Evolutionary conservation across 2,329 filamentous ascomycete genomes (phyloP), one percentile per base, ranked within the genome.

Genomic region (Epichloe scottii): DNA sequence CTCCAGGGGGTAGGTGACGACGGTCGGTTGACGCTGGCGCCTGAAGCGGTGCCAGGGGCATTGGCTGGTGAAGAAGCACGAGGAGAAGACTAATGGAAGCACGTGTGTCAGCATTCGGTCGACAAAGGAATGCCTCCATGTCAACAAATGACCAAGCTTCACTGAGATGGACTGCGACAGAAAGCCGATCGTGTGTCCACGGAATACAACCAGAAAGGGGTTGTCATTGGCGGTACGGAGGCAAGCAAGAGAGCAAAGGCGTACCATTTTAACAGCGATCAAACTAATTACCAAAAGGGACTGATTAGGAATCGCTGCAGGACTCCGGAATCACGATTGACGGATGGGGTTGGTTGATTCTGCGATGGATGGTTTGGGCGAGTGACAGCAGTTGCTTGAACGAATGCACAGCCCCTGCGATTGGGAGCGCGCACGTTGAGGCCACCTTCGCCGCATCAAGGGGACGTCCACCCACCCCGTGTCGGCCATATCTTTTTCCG

Each of bases 1-100:
- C 93, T 58, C 93, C 93, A 26, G 93, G 93, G 56, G 89, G 88
- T 84, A 55, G 91, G 90, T 47, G 91, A 95, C 33, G 87, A 85
- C 51, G 88, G 84, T 58, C 91, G 88, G 64, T 79, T 82, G 64
- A 83, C 79, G 65, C 79, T 82, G 54, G 82, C 77, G 70, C 86
- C 87, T 53, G 79, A 79, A 59, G 80, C 76, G 59, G 76, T 75
- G 59, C 77, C 75, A 54, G 75, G 71, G 56, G 73, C 71, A 64
- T 73, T 75, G 56, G 69, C 71, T 54, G 81, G 81, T 46, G 83
- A 84, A 48, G 79, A 73, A 51, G 80, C 66, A 57, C 78, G 76
- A 54, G 78, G 76, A 57, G 78, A 81, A 67, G 78, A 79, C 77
- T 81, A 58, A 3, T 2, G 3, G 14, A 26, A 30, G 3, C 21